Base-by-base conservation (phyloP, 2,329 filamentous ascomycete species). In the Penicillium sp. region DNA sequence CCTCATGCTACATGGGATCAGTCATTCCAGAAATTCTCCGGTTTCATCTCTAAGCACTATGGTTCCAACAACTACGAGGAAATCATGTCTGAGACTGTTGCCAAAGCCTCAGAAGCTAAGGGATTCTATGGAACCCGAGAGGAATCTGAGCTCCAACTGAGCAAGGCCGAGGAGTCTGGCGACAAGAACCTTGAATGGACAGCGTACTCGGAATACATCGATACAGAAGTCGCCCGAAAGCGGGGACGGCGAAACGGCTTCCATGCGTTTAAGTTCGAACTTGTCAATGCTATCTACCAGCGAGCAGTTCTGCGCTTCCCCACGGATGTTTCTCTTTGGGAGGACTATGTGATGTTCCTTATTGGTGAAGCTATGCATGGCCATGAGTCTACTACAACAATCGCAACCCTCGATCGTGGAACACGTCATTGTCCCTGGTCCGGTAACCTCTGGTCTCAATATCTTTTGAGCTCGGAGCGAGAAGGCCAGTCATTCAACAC, bases 361-460 rank as follows among this genome's bases (percentile, higher is more conserved):
- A 75, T 83, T 43, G 78, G 78, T 15, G 73, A 78, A 68, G 81
- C 76, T 13, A 68, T 78, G 47, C 75, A 78, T 57, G 78, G 70
- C 52, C 76, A 71, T 61, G 68, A 61, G 2, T 61, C 74, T 40
- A 71, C 77, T 4, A 73, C 77, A 8, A 70, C 89, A 30, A 80
- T 96, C 8, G 83, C 90, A 40, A 82, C 93, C 6, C 79, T 95
- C 2, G 86, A 91, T 62, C 84, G 91, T 58, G 91, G 91, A 10
- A 94, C 92, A 8, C 84, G 87, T 36, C 94, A 97, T 71, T 96
- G 93, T 62, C 92, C 94, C 2, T 96, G 91, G 88, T 95, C 91
- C 6, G 94, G 94, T 13, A 81, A 84, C 23, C 80, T 99, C 6
- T 99, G 94, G 94, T 90, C 90, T 6, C 86, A 93, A 59, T 92